Percentiles rank a stretch among this genome's conserved stretches.
phyloP scores from a whole-genome alignment of 83 land plant species.

The Larix sibirica region DNA sequence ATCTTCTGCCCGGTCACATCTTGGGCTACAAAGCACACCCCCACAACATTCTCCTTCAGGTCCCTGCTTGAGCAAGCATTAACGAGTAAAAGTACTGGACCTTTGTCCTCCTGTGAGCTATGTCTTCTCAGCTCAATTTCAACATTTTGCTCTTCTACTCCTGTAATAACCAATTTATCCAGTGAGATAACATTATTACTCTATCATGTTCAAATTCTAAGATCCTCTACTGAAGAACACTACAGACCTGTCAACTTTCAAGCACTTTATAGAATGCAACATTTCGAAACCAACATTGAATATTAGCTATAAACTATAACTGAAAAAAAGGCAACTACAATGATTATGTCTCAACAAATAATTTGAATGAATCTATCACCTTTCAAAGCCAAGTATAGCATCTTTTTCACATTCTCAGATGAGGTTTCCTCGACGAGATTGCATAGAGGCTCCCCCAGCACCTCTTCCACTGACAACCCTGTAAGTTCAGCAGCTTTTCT shows the following conservation, averaged over 20 bases:
- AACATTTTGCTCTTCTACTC: conserved; percentile 64
- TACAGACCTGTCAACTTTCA: background rate
- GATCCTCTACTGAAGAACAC: background rate
- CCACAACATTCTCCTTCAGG: conserved; percentile 56
- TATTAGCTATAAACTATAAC: background rate
- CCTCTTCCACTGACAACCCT: conserved; percentile 61
- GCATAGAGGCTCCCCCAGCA: conserved; percentile 65
- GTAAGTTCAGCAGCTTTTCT: conserved; percentile 69
- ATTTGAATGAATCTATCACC: conserved; percentile 32
- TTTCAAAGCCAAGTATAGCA: conserved; percentile 62
- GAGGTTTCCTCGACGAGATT: conserved; percentile 62
- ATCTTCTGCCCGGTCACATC: conserved; percentile 73
- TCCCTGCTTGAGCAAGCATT: conserved; percentile 81
- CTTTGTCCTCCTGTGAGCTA: conserved; percentile 33
- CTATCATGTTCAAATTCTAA: background rate
- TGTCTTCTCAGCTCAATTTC: conserved; percentile 65
- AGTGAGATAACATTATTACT: background rate
- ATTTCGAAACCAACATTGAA: background rate
- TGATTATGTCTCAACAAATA: background rate
- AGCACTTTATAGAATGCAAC: background rate
- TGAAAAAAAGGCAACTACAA: background rate
- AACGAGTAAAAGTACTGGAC: conserved; percentile 58
- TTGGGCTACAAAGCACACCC: conserved; percentile 80
- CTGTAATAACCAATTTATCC: conserved; percentile 25
- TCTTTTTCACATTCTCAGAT: conserved; percentile 35